Evolutionary conservation across 306 rosid species (phyloP).

Genomic region (Glycyrrhiza uralensis): DNA sequence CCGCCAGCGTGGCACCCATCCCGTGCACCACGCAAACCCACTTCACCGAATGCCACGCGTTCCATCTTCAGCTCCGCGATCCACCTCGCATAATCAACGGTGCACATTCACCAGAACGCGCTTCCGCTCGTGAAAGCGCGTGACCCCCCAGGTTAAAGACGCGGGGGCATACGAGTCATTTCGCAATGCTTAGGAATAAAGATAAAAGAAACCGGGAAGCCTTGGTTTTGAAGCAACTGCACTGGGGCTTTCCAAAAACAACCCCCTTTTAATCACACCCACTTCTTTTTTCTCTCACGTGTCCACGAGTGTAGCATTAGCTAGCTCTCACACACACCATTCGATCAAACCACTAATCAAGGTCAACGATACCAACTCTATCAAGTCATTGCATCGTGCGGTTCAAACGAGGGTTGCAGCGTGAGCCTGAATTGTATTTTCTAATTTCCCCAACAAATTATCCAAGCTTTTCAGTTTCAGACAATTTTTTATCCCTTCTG

Average conservation of each 20-base stretch:
- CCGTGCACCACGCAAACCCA: constrained; percentile 15
- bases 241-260: constrained; percentile 43
- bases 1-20: constrained; percentile 24
- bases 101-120: background rate
- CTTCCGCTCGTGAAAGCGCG: constrained; percentile 26
- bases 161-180: constrained; percentile 29
- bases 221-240: constrained; percentile 68
- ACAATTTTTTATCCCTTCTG: background rate
- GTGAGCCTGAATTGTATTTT: background rate
- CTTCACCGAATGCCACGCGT: constrained; percentile 19
- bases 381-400: background rate
- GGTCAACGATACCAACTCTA: background rate
- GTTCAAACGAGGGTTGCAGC: background rate
- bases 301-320: background rate
- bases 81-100: background rate
- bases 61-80: background rate
- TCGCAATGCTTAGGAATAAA: constrained; percentile 48
- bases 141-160: accelerated
- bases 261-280: constrained; percentile 22
- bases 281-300: background rate
- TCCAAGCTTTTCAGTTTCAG: constrained; percentile 29
- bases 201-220: constrained; percentile 50
- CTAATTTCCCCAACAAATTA: constrained; percentile 8
- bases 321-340: background rate
- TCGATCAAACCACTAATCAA: background rate